A percentile compares a stretch with the other conserved stretches of the same genome.
These are phyloP conservation scores for Avena atlantica DNA, from an alignment of 176 grass and related monocot genomes.

Conservation along the genomic window DNA sequence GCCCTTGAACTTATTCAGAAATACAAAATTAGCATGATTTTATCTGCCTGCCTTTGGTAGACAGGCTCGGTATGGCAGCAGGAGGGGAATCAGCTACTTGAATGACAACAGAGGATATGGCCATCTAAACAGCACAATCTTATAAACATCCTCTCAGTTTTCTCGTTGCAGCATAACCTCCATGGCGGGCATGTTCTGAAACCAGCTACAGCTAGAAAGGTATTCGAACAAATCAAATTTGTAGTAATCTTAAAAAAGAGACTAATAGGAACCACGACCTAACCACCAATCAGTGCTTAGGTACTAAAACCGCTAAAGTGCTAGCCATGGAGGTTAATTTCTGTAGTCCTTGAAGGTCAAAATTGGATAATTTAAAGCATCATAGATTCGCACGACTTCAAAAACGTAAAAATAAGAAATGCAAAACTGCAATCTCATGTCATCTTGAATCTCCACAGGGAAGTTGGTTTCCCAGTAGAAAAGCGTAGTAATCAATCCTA, in stretches of 20 bases:
- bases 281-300: background rate
- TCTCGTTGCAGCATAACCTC: constrained; percentile 1
- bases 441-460: background rate
- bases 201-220: constrained; percentile 17
- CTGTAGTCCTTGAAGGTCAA: background rate
- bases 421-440: background rate
- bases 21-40: constrained; percentile 6
- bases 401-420: constrained; percentile 5
- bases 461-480: background rate
- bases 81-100: constrained; percentile 17
- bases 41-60: constrained; percentile 20
- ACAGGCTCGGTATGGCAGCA: background rate
- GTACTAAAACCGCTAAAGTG: background rate
- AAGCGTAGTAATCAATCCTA: background rate
- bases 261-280: background rate
- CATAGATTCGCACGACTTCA: background rate
- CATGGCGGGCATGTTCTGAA: background rate
- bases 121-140: background rate
- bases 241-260: background rate
- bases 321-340: constrained; percentile 15
- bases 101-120: constrained; percentile 37
- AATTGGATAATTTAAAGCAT: background rate
- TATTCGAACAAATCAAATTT: constrained; percentile 2
- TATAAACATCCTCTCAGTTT: background rate
- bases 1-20: constrained; percentile 2